Base-by-base conservation (phyloP, 1,139 yeast species). In the Taiozyma sp. region DNA sequence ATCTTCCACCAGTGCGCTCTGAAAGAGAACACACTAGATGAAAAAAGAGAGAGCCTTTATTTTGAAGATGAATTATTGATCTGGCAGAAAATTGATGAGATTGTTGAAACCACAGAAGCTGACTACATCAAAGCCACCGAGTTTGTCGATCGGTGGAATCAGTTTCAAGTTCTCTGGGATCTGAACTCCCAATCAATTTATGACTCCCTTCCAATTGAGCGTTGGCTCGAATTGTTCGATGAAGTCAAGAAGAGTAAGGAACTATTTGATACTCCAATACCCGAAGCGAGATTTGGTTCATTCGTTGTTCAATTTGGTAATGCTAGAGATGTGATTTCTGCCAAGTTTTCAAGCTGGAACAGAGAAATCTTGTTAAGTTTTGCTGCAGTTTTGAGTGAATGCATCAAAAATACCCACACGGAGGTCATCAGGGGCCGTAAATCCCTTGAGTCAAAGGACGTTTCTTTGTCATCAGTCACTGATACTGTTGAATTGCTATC, bases 161-260 rank as follows among this genome's bases (percentile, higher is more conserved):
- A 69, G 32, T 70, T 85, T 36, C 87, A 84, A 60, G 68, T 75
- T 2, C 66, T 87, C 5, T 84, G 92, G 88, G 85, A 80, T 53
- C 58, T 78, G 14, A 71, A 71, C 28, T 58, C 73, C 0, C 71
- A 70, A 7, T 65, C 67, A 49, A 64, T 74, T 44, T 62, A 64
- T 55, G 53, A 57, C 29, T 40, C 58, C 19, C 61, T 76, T 12
- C 68, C 73, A 24, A 59, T 84, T 46, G 56, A 59, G 0, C 57
- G 60, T 14, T 85, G 92, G 93, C 61, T 78, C 30, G 67, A 67
- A 4, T 60, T 75, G 1, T 62, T 84, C 34, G 64, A 67, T 7
- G 80, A 79, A 19, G 67, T 84, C 8, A 67, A 78, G n/a, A 61
- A 65, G 8, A 69, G 78, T 2, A 70, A 85, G 48, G 55, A 66